These are phyloP conservation scores for Plenodomus tracheiphilus DNA, from an alignment of 2,329 filamentous ascomycete species.

Conservation along the genomic window DNA sequence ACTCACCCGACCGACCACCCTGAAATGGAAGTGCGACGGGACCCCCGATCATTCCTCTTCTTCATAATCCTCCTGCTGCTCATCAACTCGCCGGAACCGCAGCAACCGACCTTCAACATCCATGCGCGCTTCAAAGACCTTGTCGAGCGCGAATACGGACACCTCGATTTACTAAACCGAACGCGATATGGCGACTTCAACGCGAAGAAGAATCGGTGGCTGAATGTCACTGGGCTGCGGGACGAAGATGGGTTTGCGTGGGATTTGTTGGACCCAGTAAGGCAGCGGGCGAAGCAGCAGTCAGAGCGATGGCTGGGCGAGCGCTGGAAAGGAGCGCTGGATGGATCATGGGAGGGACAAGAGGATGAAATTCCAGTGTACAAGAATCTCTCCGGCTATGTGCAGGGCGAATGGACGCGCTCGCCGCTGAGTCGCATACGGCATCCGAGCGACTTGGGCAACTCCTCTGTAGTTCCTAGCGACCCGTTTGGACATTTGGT, in stretches of 20 bases:
- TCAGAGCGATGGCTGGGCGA: slow-evolving; percentile 47
- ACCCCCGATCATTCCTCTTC: slow-evolving; percentile 42
- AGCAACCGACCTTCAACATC: slow-evolving; percentile 37
- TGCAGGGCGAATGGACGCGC: slow-evolving; percentile 76
- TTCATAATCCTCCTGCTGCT: slow-evolving; percentile 44
- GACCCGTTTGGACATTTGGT: slow-evolving; percentile 65
- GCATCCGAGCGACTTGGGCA: slow-evolving; percentile 51
- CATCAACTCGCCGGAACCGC: slow-evolving; percentile 42
- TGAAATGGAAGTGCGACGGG: slow-evolving; percentile 43
- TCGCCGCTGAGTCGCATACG: slow-evolving; percentile 53
- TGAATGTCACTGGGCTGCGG: slow-evolving; percentile 73
- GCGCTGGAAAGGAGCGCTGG: slow-evolving; percentile 25
- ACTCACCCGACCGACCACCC: slow-evolving; percentile 20
- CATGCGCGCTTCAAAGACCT: slow-evolving; percentile 49
- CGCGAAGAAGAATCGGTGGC: slow-evolving; percentile 49
- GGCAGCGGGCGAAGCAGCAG: slow-evolving; percentile 65
- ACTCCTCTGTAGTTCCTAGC: slow-evolving; percentile 62
- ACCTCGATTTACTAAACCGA: slow-evolving; percentile 49
- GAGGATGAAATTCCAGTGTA: slow-evolving; percentile 62
- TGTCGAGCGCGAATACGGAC: slow-evolving; percentile 55
- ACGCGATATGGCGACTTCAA: slow-evolving; percentile 54
- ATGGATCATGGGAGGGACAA: slow-evolving; percentile 38
- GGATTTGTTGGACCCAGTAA: slow-evolving; percentile 70
- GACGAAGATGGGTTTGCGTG: slow-evolving; percentile 76
- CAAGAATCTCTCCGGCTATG: slow-evolving; percentile 75